Evolutionary conservation across 2,329 filamentous ascomycete species (phyloP).

Genomic region (Colletotrichum cordylinicola): DNA sequence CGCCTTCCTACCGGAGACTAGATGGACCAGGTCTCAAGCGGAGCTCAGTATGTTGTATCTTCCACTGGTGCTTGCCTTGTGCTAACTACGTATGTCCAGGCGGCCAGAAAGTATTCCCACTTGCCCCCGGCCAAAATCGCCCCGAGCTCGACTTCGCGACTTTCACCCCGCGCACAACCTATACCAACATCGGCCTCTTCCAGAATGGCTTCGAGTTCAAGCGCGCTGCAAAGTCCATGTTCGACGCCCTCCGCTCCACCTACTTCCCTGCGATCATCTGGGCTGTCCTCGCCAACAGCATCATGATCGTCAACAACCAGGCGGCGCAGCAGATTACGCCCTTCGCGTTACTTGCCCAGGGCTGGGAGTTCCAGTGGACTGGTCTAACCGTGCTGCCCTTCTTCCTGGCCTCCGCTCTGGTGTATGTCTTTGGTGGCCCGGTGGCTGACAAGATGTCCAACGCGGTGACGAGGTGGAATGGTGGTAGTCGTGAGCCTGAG

Average conservation of each 20-base stretch:
- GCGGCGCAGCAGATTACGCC: slow-evolving; percentile 29
- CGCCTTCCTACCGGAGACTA: slow-evolving; percentile 38
- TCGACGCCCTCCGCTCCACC: slow-evolving; percentile 35
- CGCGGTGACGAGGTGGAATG: slow-evolving; percentile 30
- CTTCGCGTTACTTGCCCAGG: slow-evolving; percentile 19
- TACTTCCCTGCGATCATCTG: slow-evolving; percentile 39
- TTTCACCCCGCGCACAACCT: slow-evolving; percentile 30
- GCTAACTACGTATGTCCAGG: not conserved
- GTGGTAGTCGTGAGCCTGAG: slow-evolving; percentile 35
- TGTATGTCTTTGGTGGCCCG: slow-evolving; percentile 31
- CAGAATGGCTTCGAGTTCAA: slow-evolving; percentile 30
- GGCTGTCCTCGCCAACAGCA: slow-evolving; percentile 33
- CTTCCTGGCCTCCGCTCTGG: slow-evolving; percentile 21
- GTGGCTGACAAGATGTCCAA: slow-evolving; percentile 34
- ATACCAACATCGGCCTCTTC: slow-evolving; percentile 38
- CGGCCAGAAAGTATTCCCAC: slow-evolving; percentile 23
- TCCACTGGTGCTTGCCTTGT: fast-evolving
- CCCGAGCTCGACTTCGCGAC: slow-evolving; percentile 31
- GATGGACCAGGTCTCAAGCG: slow-evolving; percentile 33
- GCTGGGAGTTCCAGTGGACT: slow-evolving; percentile 33
- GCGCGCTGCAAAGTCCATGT: slow-evolving; percentile 26
- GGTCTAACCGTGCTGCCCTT: slow-evolving; percentile 32
- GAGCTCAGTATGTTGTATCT: slow-evolving; percentile 28
- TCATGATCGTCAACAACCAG: slow-evolving; percentile 33
- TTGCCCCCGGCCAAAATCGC: slow-evolving; percentile 29